Conservation (phyloP, 2,329 filamentous ascomycete species). For the Lasiodiplodia citricola region DNA sequence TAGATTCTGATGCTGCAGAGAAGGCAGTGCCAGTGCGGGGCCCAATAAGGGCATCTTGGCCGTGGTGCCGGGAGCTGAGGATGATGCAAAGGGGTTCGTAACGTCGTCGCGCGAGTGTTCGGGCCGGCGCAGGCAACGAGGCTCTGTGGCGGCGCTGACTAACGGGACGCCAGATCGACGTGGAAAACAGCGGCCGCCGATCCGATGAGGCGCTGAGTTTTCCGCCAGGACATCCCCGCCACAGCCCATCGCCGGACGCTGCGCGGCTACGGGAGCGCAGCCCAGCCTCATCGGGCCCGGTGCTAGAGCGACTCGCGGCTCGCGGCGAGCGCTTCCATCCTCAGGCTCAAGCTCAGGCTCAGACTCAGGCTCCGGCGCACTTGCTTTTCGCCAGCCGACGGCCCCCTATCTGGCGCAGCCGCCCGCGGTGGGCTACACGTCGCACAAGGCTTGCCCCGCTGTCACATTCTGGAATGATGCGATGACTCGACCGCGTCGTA, state of each 20-base stretch:
- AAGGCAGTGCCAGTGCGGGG: conserved; percentile 36
- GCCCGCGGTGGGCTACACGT: conserved; percentile 6
- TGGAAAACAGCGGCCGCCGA: neutral
- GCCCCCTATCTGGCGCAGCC: conserved; percentile 14
- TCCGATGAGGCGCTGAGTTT: neutral
- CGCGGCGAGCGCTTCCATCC: conserved; percentile 10
- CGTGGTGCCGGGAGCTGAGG: conserved; percentile 14
- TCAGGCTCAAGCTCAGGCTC: neutral
- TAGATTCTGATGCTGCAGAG: conserved; percentile 75
- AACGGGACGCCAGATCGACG: neutral
- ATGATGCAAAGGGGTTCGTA: conserved; percentile 2
- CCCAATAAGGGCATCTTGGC: conserved; percentile 26
- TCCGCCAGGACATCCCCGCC: neutral
- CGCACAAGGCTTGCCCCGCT: conserved; percentile 18
- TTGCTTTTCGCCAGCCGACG: conserved; percentile 4
- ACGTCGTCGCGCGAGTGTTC: conserved; percentile 12
- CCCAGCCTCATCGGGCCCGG: conserved; percentile 17
- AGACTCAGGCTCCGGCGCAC: conserved; percentile 2
- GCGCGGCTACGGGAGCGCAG: conserved; percentile 8
- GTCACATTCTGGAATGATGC: conserved; percentile 24
- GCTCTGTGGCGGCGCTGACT: conserved; percentile 4
- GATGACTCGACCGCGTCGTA: conserved; percentile 22
- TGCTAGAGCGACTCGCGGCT: conserved; percentile 14
- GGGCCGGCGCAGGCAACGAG: neutral
- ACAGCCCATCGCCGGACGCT: conserved; percentile 4